Conservation (phyloP, 2,329 filamentous ascomycete species). For the Pleomassaria siparia region DNA sequence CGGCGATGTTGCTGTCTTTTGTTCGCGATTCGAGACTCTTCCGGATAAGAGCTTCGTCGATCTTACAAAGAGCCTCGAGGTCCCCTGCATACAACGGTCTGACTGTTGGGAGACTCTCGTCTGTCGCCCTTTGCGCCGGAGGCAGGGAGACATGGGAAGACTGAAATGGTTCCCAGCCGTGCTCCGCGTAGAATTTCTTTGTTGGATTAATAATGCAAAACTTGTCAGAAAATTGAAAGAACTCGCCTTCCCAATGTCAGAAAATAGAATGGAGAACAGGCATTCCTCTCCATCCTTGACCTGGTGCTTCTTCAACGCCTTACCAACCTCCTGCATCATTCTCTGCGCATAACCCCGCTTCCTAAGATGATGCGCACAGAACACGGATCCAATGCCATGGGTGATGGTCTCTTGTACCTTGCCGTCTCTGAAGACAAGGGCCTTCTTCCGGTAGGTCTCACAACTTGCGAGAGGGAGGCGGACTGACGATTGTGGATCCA, state of each 20-base stretch:
- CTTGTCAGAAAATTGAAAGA: slow-evolving; percentile 44
- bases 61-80: slow-evolving; percentile 61
- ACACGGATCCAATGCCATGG: slow-evolving; percentile 82
- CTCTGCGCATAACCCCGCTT: slow-evolving; percentile 75
- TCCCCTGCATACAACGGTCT: slow-evolving; percentile 60
- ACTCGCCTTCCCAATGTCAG: slow-evolving; percentile 70
- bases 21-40: slow-evolving; percentile 49
- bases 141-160: slow-evolving; percentile 70
- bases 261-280: slow-evolving; percentile 79
- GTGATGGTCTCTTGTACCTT: slow-evolving; percentile 59
- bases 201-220: too few species aligned
- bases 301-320: slow-evolving; percentile 56
- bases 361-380: slow-evolving; percentile 66
- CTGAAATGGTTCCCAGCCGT: slow-evolving; percentile 75
- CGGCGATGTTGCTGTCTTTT: slow-evolving; percentile 50
- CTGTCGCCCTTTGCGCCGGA: slow-evolving; percentile 37
- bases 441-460: slow-evolving; percentile 56
- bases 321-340: slow-evolving; percentile 73
- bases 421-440: slow-evolving; percentile 49
- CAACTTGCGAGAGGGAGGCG: slow-evolving; percentile 59
- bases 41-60: slow-evolving; percentile 66
- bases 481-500: slow-evolving; percentile 36
- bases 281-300: slow-evolving; percentile 42
- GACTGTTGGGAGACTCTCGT: slow-evolving; percentile 23
- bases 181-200: slow-evolving; percentile 74